phyloP scores from a whole-genome alignment of 2,329 filamentous ascomycete genomes.

The Scorias spongiosa region DNA sequence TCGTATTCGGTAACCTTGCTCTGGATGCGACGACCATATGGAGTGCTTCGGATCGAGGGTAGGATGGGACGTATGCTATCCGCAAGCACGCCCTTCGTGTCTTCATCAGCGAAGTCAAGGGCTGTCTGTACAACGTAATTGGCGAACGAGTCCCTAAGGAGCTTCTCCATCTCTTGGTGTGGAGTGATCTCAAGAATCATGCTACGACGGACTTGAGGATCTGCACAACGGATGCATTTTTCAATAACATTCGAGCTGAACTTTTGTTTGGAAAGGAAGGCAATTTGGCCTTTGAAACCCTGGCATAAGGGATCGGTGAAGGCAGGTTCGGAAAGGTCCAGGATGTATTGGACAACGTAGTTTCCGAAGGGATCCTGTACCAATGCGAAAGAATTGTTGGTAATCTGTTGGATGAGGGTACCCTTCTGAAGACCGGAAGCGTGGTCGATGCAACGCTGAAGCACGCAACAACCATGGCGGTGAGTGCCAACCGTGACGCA shows the following conservation, averaged over 20 bases:
- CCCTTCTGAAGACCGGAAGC: conserved; percentile 79
- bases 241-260: conserved; percentile 99
- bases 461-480: conserved; percentile 91
- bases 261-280: conserved; percentile 77
- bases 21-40: conserved; percentile 85
- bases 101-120: conserved; percentile 64
- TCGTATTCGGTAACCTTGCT: conserved; percentile 61
- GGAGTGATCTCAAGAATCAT: conserved; percentile 71
- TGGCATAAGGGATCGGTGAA: conserved; percentile 83
- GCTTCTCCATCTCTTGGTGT: conserved; percentile 65
- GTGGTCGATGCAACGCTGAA: conserved; percentile 96
- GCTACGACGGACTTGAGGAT: conserved; percentile 56
- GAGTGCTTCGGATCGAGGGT: conserved; percentile 72
- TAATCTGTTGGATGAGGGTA: conserved; percentile 75
- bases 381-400: conserved; percentile 68
- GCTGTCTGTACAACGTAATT: conserved; percentile 98
- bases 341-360: conserved; percentile 95
- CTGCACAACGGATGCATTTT: conserved; percentile 72
- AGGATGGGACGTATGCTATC: conserved; percentile 76
- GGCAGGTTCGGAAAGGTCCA: conserved; percentile 73
- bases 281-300: conserved; percentile 60
- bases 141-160: conserved; percentile 82
- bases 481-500: conserved; percentile 90
- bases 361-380: conserved; percentile 97
- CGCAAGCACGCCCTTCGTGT: conserved; percentile 59